Evolutionary conservation across 1,284 basidiomycete species (phyloP), one percentile per base, ranked within the genome.

Genomic region (Anthracocystis panici-leucophaei): DNA sequence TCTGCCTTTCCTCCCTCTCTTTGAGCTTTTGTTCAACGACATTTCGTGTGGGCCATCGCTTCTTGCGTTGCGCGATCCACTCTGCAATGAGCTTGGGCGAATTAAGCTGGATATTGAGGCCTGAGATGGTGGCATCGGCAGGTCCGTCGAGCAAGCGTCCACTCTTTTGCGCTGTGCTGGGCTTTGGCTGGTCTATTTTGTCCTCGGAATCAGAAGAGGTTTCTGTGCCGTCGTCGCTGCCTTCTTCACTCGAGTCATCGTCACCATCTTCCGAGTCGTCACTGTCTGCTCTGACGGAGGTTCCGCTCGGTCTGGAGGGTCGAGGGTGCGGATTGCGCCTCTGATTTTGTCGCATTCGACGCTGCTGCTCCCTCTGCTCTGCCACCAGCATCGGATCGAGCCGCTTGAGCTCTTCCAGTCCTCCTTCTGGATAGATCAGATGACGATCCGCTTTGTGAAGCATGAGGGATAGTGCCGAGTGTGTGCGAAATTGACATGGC

Each of bases 361-460:
- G 66, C 31, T 52, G 51, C 18, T 62, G 73, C 42, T 81, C 79
- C 21, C 76, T 66, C 48, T 84, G 75, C 57, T 83, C 78, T 16
- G 76, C 78, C 0, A 79, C 55, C 12, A 70, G 64, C 71, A 84
- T 78, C 3, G 83, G 82, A 57, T 84, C 83, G 21, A 66, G 66
- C 0, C 71, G 57, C 25, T 77, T 72, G 33, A 84, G 72, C 56
- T 80, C 80, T 5, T 73, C 81, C 21, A 70, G 55, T 18, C 83
- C 83, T 33, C 83, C 83, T 14, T 77, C 69, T 1, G 83, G 83
- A 38, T 78, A 82, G 44, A 84, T 51, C 5, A 84, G 58, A 53
- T 84, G 83, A 38, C 83, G 65, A 25, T 84, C 83, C 7, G 82
- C 82, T 42, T 77, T 78, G 67, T 84, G 82, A 1, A 84, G 77